These are phyloP conservation scores for Nothophoma quercina DNA, from an alignment of 2,329 filamentous ascomycete genomes.

Conservation along the genomic window DNA sequence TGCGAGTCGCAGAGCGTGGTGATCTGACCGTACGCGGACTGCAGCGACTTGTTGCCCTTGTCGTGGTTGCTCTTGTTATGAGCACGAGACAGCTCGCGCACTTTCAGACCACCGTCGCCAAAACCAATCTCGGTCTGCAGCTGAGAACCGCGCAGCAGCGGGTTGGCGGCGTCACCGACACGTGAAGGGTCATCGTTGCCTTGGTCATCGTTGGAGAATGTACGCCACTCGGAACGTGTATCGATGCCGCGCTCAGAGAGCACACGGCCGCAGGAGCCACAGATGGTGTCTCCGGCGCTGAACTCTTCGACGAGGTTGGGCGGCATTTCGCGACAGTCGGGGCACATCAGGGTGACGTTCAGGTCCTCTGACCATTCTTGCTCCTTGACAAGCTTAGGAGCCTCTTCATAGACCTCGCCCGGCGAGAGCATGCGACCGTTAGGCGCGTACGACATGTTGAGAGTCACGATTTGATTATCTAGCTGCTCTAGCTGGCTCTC, in stretches of 20 bases:
- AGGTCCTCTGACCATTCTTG: conserved; percentile 80
- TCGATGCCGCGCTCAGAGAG: conserved; percentile 92
- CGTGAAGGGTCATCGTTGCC: conserved; percentile 95
- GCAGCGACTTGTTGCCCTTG: conserved; percentile 81
- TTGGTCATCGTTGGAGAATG: conserved; percentile 97
- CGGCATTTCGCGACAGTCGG: conserved; percentile 88
- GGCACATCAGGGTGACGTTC: conserved; percentile 84
- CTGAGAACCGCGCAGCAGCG: conserved; percentile 87
- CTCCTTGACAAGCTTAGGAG: conserved; percentile 40
- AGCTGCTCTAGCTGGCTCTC: conserved; percentile 20
- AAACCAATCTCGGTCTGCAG: conserved; percentile 88
- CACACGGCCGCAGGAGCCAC: conserved; percentile 88
- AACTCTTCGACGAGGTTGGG: conserved; percentile 94
- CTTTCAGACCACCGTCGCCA: conserved; percentile 74
- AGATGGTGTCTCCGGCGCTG: conserved; percentile 90
- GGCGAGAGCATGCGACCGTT: conserved; percentile 52
- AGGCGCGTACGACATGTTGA: conserved; percentile 43
- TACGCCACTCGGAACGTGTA: conserved; percentile 96
- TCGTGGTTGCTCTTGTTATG: conserved; percentile 84
- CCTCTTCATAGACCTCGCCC: conserved; percentile 54
- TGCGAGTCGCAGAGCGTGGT: conserved; percentile 77
- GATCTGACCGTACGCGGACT: conserved; percentile 88
- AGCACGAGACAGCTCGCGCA: conserved; percentile 78
- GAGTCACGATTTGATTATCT: conserved; percentile 20
- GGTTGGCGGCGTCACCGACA: conserved; percentile 93